Percentiles rank a stretch among this genome's conserved stretches.
Conservation (phyloP, 116 monocot species). For the Dioscorea cayenensis region DNA sequence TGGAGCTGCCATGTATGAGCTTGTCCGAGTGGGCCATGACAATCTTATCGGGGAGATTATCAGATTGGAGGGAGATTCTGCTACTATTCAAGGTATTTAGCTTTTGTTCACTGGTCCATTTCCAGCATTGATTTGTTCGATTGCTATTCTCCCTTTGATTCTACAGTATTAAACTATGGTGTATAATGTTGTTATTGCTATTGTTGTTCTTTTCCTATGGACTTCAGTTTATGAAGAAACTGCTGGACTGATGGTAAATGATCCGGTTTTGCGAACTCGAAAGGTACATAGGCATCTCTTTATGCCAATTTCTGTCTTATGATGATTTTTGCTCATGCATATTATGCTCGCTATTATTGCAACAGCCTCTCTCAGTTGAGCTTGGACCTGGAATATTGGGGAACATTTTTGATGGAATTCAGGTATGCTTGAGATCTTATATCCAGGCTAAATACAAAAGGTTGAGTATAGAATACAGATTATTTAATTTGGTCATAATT, state of each 20-base stretch:
- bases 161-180: no score
- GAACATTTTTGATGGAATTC: conserved; percentile 99
- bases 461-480: background rate
- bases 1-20: conserved; percentile 99
- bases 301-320: background rate
- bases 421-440: conserved; percentile 36
- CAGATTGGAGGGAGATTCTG: conserved; percentile 96
- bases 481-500: no score
- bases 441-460: background rate
- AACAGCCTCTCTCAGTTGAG: conserved; percentile 99
- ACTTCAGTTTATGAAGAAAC: conserved; percentile 97
- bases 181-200: no score
- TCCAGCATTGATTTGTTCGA: background rate
- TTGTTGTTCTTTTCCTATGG: background rate
- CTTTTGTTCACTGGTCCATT: background rate
- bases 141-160: background rate
- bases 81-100: conserved; percentile 77
- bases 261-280: conserved; percentile 86
- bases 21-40: conserved; percentile 97
- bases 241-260: conserved; percentile 93
- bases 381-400: conserved; percentile 98
- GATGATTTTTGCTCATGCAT: background rate
- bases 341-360: background rate
- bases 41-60: conserved; percentile 99
- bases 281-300: conserved; percentile 43